phyloP scores from a whole-genome alignment of 2,329 filamentous ascomycete species.

The Colletotrichum sp. region DNA sequence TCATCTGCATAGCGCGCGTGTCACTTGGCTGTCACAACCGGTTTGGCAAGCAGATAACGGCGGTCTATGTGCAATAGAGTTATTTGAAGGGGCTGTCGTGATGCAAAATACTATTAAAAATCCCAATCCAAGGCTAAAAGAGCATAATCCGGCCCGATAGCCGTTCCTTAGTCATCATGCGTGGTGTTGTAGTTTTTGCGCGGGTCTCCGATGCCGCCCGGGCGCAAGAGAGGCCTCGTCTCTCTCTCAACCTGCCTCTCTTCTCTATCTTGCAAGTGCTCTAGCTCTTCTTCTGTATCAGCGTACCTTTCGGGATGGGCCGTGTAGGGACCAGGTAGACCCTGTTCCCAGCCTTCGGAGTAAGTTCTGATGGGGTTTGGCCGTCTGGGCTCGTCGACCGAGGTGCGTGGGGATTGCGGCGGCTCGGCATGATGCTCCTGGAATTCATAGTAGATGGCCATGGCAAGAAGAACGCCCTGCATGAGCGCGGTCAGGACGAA shows the following conservation, averaged over 20 bases:
- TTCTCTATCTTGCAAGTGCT: slow-evolving; percentile 55
- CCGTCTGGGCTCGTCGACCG: slow-evolving; percentile 29
- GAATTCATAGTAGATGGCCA: slow-evolving; percentile 82
- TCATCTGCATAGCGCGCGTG: not conserved
- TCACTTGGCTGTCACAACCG: not conserved
- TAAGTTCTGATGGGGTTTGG: slow-evolving; percentile 48
- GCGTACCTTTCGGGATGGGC: slow-evolving; percentile 58
- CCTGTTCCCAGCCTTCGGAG: slow-evolving; percentile 57
- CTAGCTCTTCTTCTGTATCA: slow-evolving; percentile 55
- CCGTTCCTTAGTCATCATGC: not conserved
- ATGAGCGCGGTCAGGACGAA: slow-evolving; percentile 85
- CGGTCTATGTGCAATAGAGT: not conserved
- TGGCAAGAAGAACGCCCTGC: slow-evolving; percentile 79
- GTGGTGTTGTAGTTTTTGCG: slow-evolving; percentile 42
- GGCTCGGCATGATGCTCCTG: slow-evolving; percentile 40
- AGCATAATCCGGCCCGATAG: not conserved
- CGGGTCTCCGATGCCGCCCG: slow-evolving; percentile 55
- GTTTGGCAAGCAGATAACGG: not conserved
- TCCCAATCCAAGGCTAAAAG: not conserved
- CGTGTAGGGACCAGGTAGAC: slow-evolving; percentile 55
- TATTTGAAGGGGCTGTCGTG: not conserved
- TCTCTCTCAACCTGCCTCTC: slow-evolving; percentile 55
- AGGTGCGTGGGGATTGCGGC: slow-evolving; percentile 2
- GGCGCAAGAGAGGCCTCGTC: slow-evolving; percentile 54
- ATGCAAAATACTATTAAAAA: not conserved